phyloP scores from a whole-genome alignment of 352 stramenopile species.

The Albugo laibachii region DNA sequence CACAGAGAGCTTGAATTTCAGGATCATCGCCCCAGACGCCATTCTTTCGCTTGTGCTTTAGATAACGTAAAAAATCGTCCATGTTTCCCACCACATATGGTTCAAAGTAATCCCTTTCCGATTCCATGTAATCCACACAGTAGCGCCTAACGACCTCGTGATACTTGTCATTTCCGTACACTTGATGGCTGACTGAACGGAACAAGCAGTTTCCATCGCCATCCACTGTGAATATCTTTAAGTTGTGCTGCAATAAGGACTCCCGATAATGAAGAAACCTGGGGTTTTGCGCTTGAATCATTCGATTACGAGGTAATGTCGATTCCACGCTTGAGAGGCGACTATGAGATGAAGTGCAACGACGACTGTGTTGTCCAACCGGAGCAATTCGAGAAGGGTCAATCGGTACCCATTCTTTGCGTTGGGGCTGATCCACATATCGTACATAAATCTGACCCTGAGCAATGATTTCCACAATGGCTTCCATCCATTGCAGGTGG shows the following conservation, averaged over 20 bases:
- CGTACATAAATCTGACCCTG: conserved; percentile 32
- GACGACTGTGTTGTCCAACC: conserved; percentile 29
- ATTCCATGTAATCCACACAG: conserved; percentile 94
- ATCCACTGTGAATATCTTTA: conserved; percentile 51
- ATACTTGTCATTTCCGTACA: conserved; percentile 86
- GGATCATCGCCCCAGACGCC: conserved; percentile 91
- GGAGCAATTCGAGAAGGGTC: conserved; percentile 30
- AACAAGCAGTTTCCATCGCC: conserved; percentile 98
- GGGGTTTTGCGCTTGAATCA: conserved; percentile 55
- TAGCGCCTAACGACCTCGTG: conserved; percentile 76
- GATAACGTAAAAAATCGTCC: conserved; percentile 77
- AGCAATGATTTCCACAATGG: conserved; percentile 23
- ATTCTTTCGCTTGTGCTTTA: conserved; percentile 74
- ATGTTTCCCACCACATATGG: conserved; percentile 79
- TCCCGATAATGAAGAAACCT: conserved; percentile 52
- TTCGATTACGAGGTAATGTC: conserved; percentile 12
- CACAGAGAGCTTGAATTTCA: conserved; percentile 89
- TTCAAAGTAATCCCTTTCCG: conserved; percentile 85
- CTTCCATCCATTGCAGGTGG: conserved; percentile 28
- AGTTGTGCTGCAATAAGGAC: conserved; percentile 18
- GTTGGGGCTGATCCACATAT: conserved; percentile 43
- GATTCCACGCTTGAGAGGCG: conserved; percentile 13
- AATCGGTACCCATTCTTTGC: conserved; percentile 53
- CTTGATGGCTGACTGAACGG: conserved; percentile 87
- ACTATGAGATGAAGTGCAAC: conserved; percentile 7